Conservation (phyloP, 2,329 filamentous ascomycete species). For the Pezicula neosporulosa region DNA sequence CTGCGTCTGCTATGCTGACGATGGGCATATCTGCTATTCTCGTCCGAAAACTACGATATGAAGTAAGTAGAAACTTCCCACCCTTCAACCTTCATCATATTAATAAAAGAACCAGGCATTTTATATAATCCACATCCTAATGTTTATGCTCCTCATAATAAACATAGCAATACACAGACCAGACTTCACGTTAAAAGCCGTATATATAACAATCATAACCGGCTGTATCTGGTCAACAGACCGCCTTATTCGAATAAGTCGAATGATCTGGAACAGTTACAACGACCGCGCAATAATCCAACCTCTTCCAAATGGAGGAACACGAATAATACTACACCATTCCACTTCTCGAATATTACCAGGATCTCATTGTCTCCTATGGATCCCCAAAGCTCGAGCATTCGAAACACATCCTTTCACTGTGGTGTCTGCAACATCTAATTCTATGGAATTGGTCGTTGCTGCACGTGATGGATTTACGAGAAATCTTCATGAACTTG, state of each 20-base stretch:
- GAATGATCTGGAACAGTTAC: constrained; percentile 38
- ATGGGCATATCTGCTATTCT: constrained; percentile 34
- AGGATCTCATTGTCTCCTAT: constrained; percentile 59
- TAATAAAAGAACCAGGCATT: constrained; percentile 37
- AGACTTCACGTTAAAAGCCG: constrained; percentile 33
- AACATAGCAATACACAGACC: constrained; percentile 48
- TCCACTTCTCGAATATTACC: constrained; percentile 38
- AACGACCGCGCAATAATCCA: constrained; percentile 49
- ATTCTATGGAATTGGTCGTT: constrained; percentile 50
- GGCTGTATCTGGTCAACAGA: constrained; percentile 46
- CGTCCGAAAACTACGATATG: not conserved
- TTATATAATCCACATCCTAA: constrained; percentile 45
- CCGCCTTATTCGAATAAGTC: constrained; percentile 41
- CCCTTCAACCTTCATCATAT: no score
- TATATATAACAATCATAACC: constrained; percentile 37
- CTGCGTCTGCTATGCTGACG: constrained; percentile 42
- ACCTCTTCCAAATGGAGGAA: constrained; percentile 49
- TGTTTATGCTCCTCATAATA: constrained; percentile 45
- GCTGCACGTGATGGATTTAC: constrained; percentile 56
- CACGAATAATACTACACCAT: constrained; percentile 48
- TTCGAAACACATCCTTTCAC: constrained; percentile 61
- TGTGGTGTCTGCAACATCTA: constrained; percentile 39
- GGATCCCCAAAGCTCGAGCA: constrained; percentile 52
- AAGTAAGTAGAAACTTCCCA: not conserved
- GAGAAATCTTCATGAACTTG: constrained; percentile 47